Conservation (phyloP, 2,329 filamentous ascomycete genomes). For the Colletotrichum spinosum region DNA sequence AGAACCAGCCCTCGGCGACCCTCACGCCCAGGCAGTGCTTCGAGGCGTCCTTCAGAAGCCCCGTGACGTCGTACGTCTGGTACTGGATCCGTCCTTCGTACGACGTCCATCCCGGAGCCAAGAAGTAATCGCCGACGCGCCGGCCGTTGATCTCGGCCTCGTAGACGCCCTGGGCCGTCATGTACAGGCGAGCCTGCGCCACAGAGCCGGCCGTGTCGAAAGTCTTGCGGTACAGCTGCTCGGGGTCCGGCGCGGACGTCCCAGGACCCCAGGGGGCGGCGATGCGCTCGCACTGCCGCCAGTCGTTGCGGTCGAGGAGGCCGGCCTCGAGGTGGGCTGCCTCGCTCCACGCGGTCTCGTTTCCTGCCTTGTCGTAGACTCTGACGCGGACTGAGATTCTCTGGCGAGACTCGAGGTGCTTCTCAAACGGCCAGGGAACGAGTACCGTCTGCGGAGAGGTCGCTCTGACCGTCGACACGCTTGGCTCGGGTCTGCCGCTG, state of each 20-base stretch:
- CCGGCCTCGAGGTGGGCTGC: constrained; percentile 48
- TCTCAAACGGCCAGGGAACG: constrained; percentile 55
- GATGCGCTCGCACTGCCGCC: constrained; percentile 47
- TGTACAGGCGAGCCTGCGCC: constrained; percentile 56
- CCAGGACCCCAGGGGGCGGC: constrained; percentile 42
- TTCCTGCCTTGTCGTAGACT: constrained; percentile 42
- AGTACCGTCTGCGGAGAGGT: neutral
- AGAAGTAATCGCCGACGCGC: constrained; percentile 51
- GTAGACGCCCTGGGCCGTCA: constrained; percentile 59
- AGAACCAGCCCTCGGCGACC: constrained; percentile 60
- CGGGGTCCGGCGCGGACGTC: constrained; percentile 44
- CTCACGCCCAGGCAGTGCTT: constrained; percentile 53
- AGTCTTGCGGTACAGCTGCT: constrained; percentile 45
- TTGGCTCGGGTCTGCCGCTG: neutral
- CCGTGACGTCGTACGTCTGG: constrained; percentile 63
- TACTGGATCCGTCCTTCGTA: constrained; percentile 64
- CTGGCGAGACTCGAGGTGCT: constrained; percentile 45
- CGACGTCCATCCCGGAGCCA: constrained; percentile 65
- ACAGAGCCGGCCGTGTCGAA: constrained; percentile 43
- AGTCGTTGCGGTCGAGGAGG: constrained; percentile 44
- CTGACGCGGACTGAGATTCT: constrained; percentile 47
- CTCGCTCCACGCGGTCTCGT: constrained; percentile 44
- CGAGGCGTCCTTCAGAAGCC: constrained; percentile 39
- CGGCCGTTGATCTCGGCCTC: constrained; percentile 60
- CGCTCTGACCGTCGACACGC: neutral